Percentiles rank a stretch among this genome's conserved stretches.
Evolutionary conservation across 768 basidiomycete genomes (phyloP).

Genomic region (Amanita exitialis): DNA sequence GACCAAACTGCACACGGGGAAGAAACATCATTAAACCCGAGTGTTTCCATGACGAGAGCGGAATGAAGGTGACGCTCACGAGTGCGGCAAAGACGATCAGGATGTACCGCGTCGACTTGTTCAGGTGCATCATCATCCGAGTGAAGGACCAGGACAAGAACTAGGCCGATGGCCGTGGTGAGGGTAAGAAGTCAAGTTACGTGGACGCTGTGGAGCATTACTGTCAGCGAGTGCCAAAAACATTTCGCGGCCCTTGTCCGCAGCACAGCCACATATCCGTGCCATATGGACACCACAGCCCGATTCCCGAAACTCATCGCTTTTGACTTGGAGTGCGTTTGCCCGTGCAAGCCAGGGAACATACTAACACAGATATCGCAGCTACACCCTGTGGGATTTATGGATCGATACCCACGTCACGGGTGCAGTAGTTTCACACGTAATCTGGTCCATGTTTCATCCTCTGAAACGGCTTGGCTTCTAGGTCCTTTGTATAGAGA

Average conservation of each 20-base stretch:
- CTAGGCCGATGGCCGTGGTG: background rate
- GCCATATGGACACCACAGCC: background rate
- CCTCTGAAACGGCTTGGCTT: background rate
- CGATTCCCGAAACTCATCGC: constrained; percentile 51
- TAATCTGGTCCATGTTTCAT: background rate
- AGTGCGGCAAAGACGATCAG: constrained; percentile 21
- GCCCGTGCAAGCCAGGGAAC: background rate
- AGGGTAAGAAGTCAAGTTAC: background rate
- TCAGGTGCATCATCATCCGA: constrained; percentile 13
- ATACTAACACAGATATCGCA: constrained; percentile 16
- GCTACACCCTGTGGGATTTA: constrained; percentile 80
- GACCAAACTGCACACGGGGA: constrained; percentile 14
- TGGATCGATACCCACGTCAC: constrained; percentile 80
- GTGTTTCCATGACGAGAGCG: background rate
- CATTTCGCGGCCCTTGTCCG: background rate
- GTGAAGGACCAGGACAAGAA: background rate
- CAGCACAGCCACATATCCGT: background rate
- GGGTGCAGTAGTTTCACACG: constrained; percentile 18
- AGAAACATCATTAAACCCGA: background rate
- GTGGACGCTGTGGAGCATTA: background rate
- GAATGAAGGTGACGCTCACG: constrained; percentile 13
- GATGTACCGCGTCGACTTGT: constrained; percentile 23
- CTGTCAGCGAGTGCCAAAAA: background rate
- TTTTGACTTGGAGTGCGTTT: constrained; percentile 69
- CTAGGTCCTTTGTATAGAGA: constrained; percentile 44